Percentiles rank a stretch among this genome's conserved stretches.
Conservation (phyloP, 345 rosid genomes). For the Turritis glabra region DNA sequence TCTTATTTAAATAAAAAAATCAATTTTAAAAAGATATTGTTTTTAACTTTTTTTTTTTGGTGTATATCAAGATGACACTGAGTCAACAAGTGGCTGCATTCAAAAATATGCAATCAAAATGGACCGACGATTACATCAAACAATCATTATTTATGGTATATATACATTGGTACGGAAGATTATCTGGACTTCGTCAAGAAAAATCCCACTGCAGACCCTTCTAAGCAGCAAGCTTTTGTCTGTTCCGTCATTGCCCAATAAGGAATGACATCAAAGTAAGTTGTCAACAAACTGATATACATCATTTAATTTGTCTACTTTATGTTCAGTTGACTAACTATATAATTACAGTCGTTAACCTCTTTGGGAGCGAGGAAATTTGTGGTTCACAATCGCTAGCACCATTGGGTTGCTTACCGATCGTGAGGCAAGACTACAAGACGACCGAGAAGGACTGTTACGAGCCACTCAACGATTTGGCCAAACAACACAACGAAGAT, state of each 20-base stretch:
- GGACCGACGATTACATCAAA: conserved; percentile 18
- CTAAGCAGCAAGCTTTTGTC: conserved; percentile 36
- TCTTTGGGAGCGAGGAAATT: conserved; percentile 25
- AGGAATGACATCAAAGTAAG: conserved; percentile 31
- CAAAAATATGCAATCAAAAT: neutral
- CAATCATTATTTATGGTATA: conserved; percentile 29
- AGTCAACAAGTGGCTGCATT: conserved; percentile 25
- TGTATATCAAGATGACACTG: conserved; percentile 26
- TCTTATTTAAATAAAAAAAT: too few species aligned
- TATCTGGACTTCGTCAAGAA: conserved; percentile 22
- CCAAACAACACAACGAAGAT: conserved; percentile 37
- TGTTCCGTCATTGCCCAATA: neutral
- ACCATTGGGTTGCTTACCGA: conserved; percentile 37
- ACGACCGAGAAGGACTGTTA: conserved; percentile 20
- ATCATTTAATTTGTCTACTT: neutral
- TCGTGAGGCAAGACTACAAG: conserved; percentile 19
- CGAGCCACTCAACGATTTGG: conserved; percentile 15
- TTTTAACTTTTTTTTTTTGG: neutral
- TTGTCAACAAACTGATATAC: neutral
- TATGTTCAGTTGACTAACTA: neutral
- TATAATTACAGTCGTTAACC: conserved; percentile 22
- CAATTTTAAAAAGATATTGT: too few species aligned
- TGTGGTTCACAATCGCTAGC: conserved; percentile 14
- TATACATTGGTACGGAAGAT: conserved; percentile 34
- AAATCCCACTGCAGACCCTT: conserved; percentile 11